A percentile compares a stretch with the other conserved stretches of the same genome.
phyloP scores from a whole-genome alignment of 495 filamentous ascomycete species.

The Aspergillus baeticus region DNA sequence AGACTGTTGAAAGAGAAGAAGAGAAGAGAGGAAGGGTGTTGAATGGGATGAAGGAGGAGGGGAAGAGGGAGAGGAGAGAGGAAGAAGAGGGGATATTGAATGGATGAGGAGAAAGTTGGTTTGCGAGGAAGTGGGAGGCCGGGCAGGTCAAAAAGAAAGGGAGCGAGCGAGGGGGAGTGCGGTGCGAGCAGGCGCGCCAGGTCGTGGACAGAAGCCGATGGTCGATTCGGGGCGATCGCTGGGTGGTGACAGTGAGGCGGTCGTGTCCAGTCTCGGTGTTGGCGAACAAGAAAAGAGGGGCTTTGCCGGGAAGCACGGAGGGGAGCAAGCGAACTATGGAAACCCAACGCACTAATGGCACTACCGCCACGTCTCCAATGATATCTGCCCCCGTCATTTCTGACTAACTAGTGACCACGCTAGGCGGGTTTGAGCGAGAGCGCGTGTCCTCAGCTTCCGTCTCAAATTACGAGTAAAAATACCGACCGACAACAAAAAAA shows the following conservation, averaged over 20 bases:
- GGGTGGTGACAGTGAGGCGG: conserved; percentile 31
- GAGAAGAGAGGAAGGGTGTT: conserved; percentile 23
- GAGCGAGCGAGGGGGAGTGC: conserved; percentile 19
- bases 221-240: conserved; percentile 25
- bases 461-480: conserved; percentile 16
- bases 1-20: conserved; percentile 26
- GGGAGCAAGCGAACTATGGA: conserved; percentile 16
- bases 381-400: conserved; percentile 2
- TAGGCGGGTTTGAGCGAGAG: conserved; percentile 13
- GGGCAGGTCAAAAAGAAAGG: conserved; percentile 25
- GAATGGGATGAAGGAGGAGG: conserved; percentile 20
- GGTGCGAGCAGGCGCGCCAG: conserved; percentile 19
- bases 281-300: conserved; percentile 19
- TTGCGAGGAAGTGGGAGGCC: conserved; percentile 28
- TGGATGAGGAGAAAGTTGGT: conserved; percentile 25
- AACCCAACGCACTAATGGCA: conserved; percentile 15
- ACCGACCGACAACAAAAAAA: conserved; percentile 15
- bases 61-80: conserved; percentile 29
- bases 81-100: conserved; percentile 29
- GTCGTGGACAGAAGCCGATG: conserved; percentile 24
- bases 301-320: conserved; percentile 24
- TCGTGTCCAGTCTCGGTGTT: conserved; percentile 22
- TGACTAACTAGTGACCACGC: conserved; percentile 22
- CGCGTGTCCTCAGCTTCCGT: conserved; percentile 17
- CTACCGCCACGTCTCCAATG: conserved; percentile 20